A percentile compares a stretch with the other conserved stretches of the same genome.
These are phyloP conservation scores for Penicillium fimorum DNA, from an alignment of 495 filamentous ascomycete species.

Conservation along the genomic window DNA sequence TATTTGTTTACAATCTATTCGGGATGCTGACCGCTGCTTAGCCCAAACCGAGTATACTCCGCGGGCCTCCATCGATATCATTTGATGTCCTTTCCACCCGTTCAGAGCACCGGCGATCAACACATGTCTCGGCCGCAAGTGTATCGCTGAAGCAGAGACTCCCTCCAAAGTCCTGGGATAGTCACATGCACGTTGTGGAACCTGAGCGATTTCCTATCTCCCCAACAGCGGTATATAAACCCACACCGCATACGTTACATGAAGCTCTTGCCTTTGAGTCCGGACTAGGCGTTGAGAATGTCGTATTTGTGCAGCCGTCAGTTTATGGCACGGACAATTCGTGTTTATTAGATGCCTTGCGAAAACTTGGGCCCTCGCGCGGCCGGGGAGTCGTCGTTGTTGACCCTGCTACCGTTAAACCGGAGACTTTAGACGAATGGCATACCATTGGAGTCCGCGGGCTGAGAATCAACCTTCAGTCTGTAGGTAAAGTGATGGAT, in stretches of 20 bases:
- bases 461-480: slow-evolving; percentile 51
- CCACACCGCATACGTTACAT: slow-evolving; percentile 36
- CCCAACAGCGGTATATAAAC: slow-evolving; percentile 38
- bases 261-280: slow-evolving; percentile 44
- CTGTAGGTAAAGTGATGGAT: slow-evolving; percentile 38
- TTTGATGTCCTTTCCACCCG: slow-evolving; percentile 11
- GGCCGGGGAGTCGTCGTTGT: slow-evolving; percentile 52
- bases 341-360: slow-evolving; percentile 49
- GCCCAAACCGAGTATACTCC: slow-evolving; percentile 16
- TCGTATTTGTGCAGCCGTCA: slow-evolving; percentile 53
- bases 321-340: slow-evolving; percentile 53
- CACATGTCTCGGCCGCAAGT: slow-evolving; percentile 10
- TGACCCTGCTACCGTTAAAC: slow-evolving; percentile 38
- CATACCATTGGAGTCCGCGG: slow-evolving; percentile 51
- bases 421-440: slow-evolving; percentile 41
- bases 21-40: slow-evolving; percentile 27
- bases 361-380: slow-evolving; percentile 36
- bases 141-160: slow-evolving; percentile 27
- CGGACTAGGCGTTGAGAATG: slow-evolving; percentile 38
- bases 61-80: slow-evolving; percentile 16
- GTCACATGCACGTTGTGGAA: slow-evolving; percentile 55
- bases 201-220: slow-evolving; percentile 39
- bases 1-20: not conserved
- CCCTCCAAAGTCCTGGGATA: slow-evolving; percentile 48
- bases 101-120: slow-evolving; percentile 13